Evolutionary conservation across 148 eudicot genomes (phyloP), one percentile per base, ranked within the genome.

Genomic region (Silene conica): DNA sequence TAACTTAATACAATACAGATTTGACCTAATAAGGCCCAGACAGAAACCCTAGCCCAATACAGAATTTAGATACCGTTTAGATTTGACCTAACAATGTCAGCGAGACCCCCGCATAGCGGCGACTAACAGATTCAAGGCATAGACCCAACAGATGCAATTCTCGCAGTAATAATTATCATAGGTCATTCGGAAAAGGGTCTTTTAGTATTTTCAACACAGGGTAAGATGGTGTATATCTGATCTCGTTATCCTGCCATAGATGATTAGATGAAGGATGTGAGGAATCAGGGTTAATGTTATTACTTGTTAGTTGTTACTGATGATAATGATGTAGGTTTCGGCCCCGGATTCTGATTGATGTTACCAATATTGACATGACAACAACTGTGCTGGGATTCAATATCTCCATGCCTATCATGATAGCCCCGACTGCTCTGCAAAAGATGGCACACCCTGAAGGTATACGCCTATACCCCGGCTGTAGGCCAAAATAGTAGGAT

Each of bases 361-460:
- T 93, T 58, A 89, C 88, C 84, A 87, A 89, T 70, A 93, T 93
- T 41, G 98, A 94, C 83, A 78, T 91, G 89, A 76, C 83, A 60
- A 91, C 92, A 6, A 88, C 96, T 56, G 79, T 94, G 3, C 75
- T 94, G 84, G 98, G 98, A 23, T 91, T 88, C 88, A 89, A 91
- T 82, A 87, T 91, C 62, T 88, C 97, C 25, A 89, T 91, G 95
- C 98, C 98, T 28, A 91, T 94, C 80, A 94, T 94, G 98, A 68
- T 94, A 59, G 98, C 98, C 72, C 98, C 98, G n/a, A 91, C 97
- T 59, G 97, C 97, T 41, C 28, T 94, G 70, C 98, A 94, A 80
- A 94, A 94, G 87, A 91, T 94, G 97, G 98, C 97, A 77, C 98
- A 94, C 73, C 97, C 98, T 77, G 93, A 94, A 43, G 98, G 98